Evolutionary conservation across 2,329 filamentous ascomycete species (phyloP).

Genomic region (Fusarium keratoplasticum): DNA sequence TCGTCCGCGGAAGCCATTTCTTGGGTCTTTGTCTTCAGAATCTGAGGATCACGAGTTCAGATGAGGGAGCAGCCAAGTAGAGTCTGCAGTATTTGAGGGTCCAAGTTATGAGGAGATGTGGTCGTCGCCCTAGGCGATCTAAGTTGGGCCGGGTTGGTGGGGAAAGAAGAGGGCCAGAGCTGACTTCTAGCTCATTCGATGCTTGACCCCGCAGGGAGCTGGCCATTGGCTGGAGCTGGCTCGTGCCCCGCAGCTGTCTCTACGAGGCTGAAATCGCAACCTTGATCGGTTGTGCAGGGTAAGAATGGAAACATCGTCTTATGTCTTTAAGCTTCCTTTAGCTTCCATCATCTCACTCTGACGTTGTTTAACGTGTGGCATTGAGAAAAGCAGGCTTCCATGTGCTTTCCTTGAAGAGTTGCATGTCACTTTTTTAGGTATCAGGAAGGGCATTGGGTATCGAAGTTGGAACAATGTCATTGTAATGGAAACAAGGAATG

Average conservation of each 20-base stretch:
- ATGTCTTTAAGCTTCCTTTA: slow-evolving; percentile 30
- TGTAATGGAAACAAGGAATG: background rate
- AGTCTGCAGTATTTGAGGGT: slow-evolving; percentile 33
- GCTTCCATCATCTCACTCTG: background rate
- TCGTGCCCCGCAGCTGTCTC: slow-evolving; percentile 23
- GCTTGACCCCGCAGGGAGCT: slow-evolving; percentile 42
- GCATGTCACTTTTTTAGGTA: background rate
- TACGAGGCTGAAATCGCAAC: slow-evolving; percentile 30
- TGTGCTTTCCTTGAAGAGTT: background rate
- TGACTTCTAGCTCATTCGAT: slow-evolving; percentile 60
- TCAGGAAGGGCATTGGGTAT: background rate
- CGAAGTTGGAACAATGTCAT: background rate
- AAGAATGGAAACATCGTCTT: background rate
- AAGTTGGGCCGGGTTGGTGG: slow-evolving; percentile 41
- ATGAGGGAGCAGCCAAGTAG: slow-evolving; percentile 4
- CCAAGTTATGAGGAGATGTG: slow-evolving; percentile 36
- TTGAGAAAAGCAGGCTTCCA: background rate
- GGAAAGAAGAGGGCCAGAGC: slow-evolving; percentile 46
- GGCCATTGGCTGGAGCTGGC: slow-evolving; percentile 46
- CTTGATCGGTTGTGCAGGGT: slow-evolving; percentile 30
- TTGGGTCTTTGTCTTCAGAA: slow-evolving; percentile 18
- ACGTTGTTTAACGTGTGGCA: background rate
- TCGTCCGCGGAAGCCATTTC: slow-evolving; percentile 74
- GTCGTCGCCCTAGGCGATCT: slow-evolving; percentile 39
- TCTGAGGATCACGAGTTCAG: slow-evolving; percentile 18